These are phyloP conservation scores for Aspergillus heteromorphus DNA, from an alignment of 495 filamentous ascomycete genomes.

Conservation along the genomic window DNA sequence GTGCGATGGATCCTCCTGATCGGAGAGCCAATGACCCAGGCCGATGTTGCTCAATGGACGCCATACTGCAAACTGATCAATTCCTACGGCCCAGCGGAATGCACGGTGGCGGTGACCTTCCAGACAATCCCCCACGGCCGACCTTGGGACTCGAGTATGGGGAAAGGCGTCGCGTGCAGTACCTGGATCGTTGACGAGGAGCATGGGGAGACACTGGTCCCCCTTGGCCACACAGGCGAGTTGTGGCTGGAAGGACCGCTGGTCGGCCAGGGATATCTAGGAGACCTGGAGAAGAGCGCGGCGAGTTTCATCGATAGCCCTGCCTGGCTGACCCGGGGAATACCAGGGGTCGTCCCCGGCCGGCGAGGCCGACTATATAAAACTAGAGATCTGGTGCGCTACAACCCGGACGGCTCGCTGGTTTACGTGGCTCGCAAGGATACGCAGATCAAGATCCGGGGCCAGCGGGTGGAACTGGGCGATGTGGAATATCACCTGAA, in stretches of 20 bases:
- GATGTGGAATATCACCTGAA: conserved; percentile 1
- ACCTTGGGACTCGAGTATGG: conserved; percentile 10
- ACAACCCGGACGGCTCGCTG: not conserved
- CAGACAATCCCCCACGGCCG: conserved; percentile 13
- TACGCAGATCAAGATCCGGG: not conserved
- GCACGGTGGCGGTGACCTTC: conserved; percentile 20
- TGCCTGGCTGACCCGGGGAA: not conserved
- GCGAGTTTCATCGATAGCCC: too few species aligned
- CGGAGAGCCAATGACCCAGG: conserved; percentile 42
- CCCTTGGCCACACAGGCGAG: conserved; percentile 52
- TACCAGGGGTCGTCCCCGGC: not conserved
- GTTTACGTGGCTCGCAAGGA: not conserved
- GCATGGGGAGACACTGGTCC: conserved; percentile 42
- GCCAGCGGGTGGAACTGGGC: not conserved
- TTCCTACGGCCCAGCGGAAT: conserved; percentile 54
- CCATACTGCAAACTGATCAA: conserved; percentile 41
- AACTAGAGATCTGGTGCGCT: not conserved
- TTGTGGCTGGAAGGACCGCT: conserved; percentile 55
- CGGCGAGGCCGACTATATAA: not conserved
- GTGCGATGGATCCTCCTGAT: conserved; percentile 34
- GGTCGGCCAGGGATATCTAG: conserved; percentile 48
- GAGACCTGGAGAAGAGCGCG: conserved; percentile 16
- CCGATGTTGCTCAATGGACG: conserved; percentile 42
- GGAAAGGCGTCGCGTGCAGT: conserved; percentile 16
- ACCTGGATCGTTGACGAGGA: conserved; percentile 51